Evolutionary conservation across 2,329 filamentous ascomycete genomes (phyloP), one percentile per base, ranked within the genome.

Genomic region (Cryphonectria naterciae): DNA sequence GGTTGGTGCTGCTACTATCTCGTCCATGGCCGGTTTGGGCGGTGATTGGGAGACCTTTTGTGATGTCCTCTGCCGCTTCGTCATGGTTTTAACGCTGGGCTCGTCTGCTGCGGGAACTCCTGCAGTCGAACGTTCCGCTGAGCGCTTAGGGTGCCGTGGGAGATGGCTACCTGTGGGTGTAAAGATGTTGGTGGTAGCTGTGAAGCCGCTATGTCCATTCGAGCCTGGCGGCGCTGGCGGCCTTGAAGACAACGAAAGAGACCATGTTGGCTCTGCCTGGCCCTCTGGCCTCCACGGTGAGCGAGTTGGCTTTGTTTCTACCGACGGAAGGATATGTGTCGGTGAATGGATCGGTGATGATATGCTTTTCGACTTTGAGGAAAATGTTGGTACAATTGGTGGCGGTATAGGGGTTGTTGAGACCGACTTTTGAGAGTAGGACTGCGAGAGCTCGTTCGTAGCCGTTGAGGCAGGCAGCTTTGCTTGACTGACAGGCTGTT

Each of bases 91-190:
- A 4, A 17, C 15, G n/a, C 28, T 70, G 5, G n/a, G 32, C 15
- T 28, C 25, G 17, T 37, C 37, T 35, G 1, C 25, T 41, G n/a
- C 13, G 19, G 22, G 68, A 35, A 0, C 61, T 39, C 43, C 37
- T 37, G 28, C 8, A 4, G 43, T 28, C 1, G 54, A 49, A 0
- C 63, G 54, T 1, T 72, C 68, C 0, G 65, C 71, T 32, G 61
- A 19, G 56, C 69, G 61, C 19, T 70, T 68, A 5, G 56, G 54
- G 10, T 61, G 66, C 1, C 56, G 52, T 11, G 35, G 67, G 15
- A 74, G 71, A 52, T 75, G 74, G 19, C 73, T 74, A 13, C 74
- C 77, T 0, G 76, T 75, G 2, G 77, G 78, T 0, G 77, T 78
- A 65, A 79, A 79, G 49, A 77, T 72, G 65, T 70, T 69, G 28